Evolutionary conservation across 208 protist genomes (phyloP).

Genomic region (Lotmaria passim): DNA sequence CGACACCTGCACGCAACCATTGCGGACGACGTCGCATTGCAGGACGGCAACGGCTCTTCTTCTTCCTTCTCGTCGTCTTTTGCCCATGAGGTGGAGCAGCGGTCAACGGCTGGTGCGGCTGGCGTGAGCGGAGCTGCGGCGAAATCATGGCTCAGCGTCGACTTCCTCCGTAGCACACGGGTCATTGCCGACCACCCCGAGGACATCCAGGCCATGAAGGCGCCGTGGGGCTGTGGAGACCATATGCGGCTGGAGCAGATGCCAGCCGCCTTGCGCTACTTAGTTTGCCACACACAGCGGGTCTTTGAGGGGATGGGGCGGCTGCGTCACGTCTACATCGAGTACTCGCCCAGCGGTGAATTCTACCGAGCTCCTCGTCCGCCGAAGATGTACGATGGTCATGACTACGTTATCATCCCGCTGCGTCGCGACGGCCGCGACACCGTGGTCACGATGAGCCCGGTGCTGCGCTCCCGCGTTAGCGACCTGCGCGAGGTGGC

Average conservation of each 20-base stretch:
- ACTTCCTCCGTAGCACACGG: slow-evolving; percentile 46
- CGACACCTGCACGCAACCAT: slow-evolving; percentile 9
- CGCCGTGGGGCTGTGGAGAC: slow-evolving; percentile 86
- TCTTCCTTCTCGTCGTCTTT: not conserved
- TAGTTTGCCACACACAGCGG: slow-evolving; percentile 52
- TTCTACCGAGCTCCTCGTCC: slow-evolving; percentile 67
- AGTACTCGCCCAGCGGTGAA: slow-evolving; percentile 79
- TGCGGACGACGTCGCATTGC: not conserved
- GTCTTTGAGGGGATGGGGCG: slow-evolving; percentile 62
- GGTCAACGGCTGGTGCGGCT: too few species aligned
- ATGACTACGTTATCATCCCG: slow-evolving; percentile 90
- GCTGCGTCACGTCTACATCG: slow-evolving; percentile 86
- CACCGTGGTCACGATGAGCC: slow-evolving; percentile 79
- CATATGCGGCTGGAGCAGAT: slow-evolving; percentile 58
- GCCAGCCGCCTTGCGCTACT: slow-evolving; percentile 70
- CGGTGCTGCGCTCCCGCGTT: slow-evolving; percentile 66
- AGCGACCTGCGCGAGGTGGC: slow-evolving; percentile 63
- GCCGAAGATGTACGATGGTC: slow-evolving; percentile 81
- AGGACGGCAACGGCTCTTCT: not conserved
- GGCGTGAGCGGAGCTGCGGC: too few species aligned
- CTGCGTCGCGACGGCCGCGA: slow-evolving; percentile 57
- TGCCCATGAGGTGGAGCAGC: too few species aligned
- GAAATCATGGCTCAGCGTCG: slow-evolving; percentile 14
- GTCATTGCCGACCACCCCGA: slow-evolving; percentile 86
- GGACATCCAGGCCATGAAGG: slow-evolving; percentile 83